A percentile compares a stretch with the other conserved stretches of the same genome.
Evolutionary conservation across 192 early-diverging fungal species (phyloP).

Genomic region (Coemansia sp.): DNA sequence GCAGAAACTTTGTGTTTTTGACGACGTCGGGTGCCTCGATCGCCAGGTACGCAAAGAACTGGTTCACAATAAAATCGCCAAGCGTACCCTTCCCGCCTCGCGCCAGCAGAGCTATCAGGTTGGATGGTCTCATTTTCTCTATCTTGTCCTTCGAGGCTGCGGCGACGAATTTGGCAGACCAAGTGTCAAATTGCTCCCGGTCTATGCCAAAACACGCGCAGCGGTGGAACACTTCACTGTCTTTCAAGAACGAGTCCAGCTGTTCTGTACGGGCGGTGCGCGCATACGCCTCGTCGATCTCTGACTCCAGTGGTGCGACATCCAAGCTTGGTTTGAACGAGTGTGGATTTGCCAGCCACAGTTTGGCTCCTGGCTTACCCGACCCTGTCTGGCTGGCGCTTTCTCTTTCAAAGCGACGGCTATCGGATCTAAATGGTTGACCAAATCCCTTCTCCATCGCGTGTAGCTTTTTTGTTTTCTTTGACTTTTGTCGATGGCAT

Average conservation of each 20-base stretch:
- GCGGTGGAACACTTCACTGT: constrained; percentile 11
- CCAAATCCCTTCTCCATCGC: not conserved
- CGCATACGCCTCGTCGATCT: constrained; percentile 41
- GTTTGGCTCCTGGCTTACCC: too few relatives aligned
- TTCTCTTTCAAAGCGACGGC: not conserved
- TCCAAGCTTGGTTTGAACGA: not conserved
- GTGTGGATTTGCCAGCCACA: not conserved
- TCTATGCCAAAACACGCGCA: constrained; percentile 47
- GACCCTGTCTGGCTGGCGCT: not conserved
- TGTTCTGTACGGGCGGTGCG: not conserved
- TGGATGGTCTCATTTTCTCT: constrained; percentile 17
- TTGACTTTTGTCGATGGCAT: not conserved
- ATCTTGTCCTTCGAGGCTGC: constrained; percentile 20
- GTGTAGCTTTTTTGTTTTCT: not conserved
- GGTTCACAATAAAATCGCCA: constrained; percentile 28
- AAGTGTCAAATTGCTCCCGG: constrained; percentile 18
- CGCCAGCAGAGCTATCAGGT: constrained; percentile 21
- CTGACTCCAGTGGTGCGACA: constrained; percentile 22
- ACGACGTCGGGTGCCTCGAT: constrained; percentile 44
- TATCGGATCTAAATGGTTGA: not conserved
- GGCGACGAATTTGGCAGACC: constrained; percentile 23
- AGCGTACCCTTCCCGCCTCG: constrained; percentile 20
- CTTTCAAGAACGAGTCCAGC: constrained; percentile 18
- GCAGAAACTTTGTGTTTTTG: constrained; percentile 52
- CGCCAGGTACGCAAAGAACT: constrained; percentile 53